Evolutionary conservation across 2,329 filamentous ascomycete genomes (phyloP).

Genomic region (Beauveria asiatica): DNA sequence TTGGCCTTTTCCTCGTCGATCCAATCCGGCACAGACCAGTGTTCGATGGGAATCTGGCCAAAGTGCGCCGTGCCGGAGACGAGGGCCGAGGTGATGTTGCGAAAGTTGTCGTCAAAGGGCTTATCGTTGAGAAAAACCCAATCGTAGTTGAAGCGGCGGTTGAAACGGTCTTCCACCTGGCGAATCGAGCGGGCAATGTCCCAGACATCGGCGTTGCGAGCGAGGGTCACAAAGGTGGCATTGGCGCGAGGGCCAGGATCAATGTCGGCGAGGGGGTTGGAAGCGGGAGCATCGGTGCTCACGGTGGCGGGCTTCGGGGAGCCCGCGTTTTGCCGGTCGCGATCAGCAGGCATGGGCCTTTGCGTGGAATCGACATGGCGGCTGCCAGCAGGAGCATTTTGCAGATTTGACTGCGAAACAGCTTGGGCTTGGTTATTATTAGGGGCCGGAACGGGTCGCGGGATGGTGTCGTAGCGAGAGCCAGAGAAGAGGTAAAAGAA

Average conservation of each 20-base stretch:
- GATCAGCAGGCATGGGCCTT: conserved; percentile 18
- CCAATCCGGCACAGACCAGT: conserved; percentile 95
- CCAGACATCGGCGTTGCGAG: conserved; percentile 90
- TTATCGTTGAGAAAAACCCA: conserved; percentile 99
- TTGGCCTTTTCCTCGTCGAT: conserved; percentile 92
- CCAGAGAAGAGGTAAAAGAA: conserved; percentile 76
- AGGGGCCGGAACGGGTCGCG: conserved; percentile 15
- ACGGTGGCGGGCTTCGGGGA: conserved; percentile 44
- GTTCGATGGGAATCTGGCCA: conserved; percentile 78
- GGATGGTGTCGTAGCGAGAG: conserved; percentile 35
- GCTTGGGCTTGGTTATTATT: conserved; percentile 11
- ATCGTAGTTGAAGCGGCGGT: conserved; percentile 92
- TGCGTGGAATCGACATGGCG: conserved; percentile 13
- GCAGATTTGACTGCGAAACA: conserved; percentile 13
- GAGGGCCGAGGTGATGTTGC: conserved; percentile 77
- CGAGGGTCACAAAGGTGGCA: conserved; percentile 93
- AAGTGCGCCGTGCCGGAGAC: conserved; percentile 92
- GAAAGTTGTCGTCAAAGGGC: conserved; percentile 88
- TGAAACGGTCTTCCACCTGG: conserved; percentile 96
- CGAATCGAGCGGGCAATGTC: conserved; percentile 94
- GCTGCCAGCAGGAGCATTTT: neutral
- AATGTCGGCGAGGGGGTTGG: conserved; percentile 31
- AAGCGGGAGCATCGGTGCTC: conserved; percentile 45
- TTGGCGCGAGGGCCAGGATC: conserved; percentile 74
- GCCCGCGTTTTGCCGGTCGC: conserved; percentile 25